These are phyloP conservation scores for Hylodesmum podocarpum DNA, from an alignment of 306 rosid genomes.

Conservation along the genomic window DNA sequence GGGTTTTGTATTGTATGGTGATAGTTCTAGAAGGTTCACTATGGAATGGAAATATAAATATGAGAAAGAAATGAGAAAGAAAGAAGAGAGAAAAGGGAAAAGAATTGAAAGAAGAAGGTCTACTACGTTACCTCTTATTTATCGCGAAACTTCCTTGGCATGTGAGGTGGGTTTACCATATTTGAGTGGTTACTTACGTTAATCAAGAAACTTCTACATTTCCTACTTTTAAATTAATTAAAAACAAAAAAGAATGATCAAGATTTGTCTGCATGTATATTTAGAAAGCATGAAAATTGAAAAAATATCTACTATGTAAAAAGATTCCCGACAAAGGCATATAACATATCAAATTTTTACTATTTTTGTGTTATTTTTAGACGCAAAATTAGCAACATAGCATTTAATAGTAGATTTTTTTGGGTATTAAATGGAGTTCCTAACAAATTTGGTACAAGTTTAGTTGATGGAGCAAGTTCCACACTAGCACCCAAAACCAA, in stretches of 20 bases:
- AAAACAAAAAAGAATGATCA: background rate
- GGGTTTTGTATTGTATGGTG: background rate
- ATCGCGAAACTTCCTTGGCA: slow-evolving; percentile 30
- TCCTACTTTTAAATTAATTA: background rate
- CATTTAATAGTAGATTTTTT: background rate
- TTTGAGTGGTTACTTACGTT: background rate
- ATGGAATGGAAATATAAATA: slow-evolving; percentile 12
- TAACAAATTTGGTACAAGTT: background rate
- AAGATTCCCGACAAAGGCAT: background rate
- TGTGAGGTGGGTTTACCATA: background rate
- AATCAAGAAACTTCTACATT: slow-evolving; percentile 17
- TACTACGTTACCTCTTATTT: slow-evolving; percentile 10
- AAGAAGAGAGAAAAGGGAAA: background rate
- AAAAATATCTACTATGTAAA: background rate
- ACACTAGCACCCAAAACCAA: no score
- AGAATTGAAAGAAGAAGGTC: background rate
- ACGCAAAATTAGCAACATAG: background rate
- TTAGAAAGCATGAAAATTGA: background rate
- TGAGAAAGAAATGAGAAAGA: background rate
- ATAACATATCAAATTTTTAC: background rate
- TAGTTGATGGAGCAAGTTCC: background rate
- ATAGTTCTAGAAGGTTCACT: slow-evolving; percentile 74
- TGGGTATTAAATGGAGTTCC: background rate
- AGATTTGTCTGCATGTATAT: background rate
- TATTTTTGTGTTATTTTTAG: background rate